Evolutionary conservation across 495 filamentous ascomycete genomes (phyloP), one percentile per base, ranked within the genome.

Genomic region (Hypoxylon subgilvum): DNA sequence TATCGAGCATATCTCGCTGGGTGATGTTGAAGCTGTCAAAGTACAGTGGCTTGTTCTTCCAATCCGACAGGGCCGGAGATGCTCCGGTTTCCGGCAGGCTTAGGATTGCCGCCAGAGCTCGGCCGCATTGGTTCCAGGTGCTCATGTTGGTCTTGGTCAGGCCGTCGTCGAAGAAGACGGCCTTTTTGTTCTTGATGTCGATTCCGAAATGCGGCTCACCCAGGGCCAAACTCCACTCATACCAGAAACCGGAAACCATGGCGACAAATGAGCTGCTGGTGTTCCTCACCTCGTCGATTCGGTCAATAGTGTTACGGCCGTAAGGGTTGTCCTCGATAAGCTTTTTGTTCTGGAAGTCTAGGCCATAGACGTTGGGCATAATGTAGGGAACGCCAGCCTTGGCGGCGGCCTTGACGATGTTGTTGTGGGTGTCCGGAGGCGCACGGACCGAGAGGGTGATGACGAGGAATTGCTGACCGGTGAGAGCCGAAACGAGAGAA

Each of bases 361-460:
- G 39, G 17, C 79, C 78, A 55, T 69, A 88, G 38, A 75, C 76
- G 67, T 87, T 88, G 13, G 88, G 86, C 25, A 88, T 62, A 43
- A 90, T 66, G 71, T 82, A 88, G 0, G 66, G 69, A 0, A 90
- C 82, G 3, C 79, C 79, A 1, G 88, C 86, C 32, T 79, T 72
- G 3, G 75, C 82, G 1, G 88, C 88, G 0, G 86, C 86, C 2
- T 76, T 59, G 55, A 87, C 68, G 46, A 89, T 73, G 38, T 76
- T 72, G 22, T 44, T 42, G 12, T 85, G 77, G 0, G 68, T 73
- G 7, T 64, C 68, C 3, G 30, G 47, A 12, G 68, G 55, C 10
- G 63, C 52, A 1, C 7, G 13, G n/a, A 58, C 49, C 0, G 58
- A 49, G 52, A 88, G 62, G 4, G 82, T 85, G 64, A 88, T 86